Base-by-base conservation (phyloP, 1,284 basidiomycete genomes). In the Ustilago nuda region DNA sequence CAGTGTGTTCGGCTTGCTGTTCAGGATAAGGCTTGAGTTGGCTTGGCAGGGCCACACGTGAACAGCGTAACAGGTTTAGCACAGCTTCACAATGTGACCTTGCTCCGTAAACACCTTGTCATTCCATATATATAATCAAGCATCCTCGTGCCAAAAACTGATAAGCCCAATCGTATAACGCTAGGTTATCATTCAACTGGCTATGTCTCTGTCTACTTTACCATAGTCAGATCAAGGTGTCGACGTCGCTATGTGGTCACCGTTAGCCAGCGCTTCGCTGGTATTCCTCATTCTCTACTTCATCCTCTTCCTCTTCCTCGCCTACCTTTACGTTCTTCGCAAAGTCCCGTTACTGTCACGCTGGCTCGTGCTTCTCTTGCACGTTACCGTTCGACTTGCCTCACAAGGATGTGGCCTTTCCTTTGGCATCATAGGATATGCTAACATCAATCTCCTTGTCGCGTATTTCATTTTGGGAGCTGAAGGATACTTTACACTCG, bases 401-500 rank as follows among this genome's bases (percentile, higher is more conserved):
- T 54, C 75, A 12, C 76, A 80, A 51, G 56, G 54, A 36, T 61
- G 61, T 46, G 78, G 78, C 17, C 37, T 80, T 32, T 68, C 62
- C 8, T 78, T 80, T 35, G 75, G 69, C 46, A 36, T 76, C 41
- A n/a, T 67, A 17, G 67, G 67, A 30, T 72, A 59, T 45, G 37
- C 37, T 8, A 62, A 72, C 43, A 59, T 64, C n/a, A 3, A 56
- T 35, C 23, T 73, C 15, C 68, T 78, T 33, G 55, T 81, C 46
- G 80, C 73, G 13, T 79, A 81, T 65, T 63, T 73, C 37, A 60
- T 82, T 45, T 58, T 81, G 4, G 70, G 62, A 35, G 74, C 77
- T 12, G 73, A 79, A 57, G 80, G 79, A 0, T 79, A 79, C 57
- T 82, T 81, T 46, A 65, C 73, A 6, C 68, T 82, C 8, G 72